These are phyloP conservation scores for Aureobasidium mangrovei DNA, from an alignment of 2,329 filamentous ascomycete species.

Conservation along the genomic window DNA sequence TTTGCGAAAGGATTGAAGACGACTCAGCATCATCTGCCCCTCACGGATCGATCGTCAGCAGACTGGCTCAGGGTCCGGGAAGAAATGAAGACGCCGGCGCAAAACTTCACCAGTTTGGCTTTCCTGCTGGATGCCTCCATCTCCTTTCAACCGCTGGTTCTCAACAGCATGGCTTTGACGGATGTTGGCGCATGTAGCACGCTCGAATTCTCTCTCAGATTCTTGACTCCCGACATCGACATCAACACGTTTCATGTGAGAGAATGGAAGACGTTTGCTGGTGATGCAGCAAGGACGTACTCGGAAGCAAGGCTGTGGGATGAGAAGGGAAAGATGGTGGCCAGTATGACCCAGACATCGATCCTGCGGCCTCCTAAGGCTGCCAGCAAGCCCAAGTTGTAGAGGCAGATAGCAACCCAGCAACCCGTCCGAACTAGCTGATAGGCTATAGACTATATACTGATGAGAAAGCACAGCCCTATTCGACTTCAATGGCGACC, in stretches of 20 bases:
- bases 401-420: too few relatives aligned
- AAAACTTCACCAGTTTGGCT: conserved; percentile 32
- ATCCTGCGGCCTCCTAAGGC: conserved; percentile 24
- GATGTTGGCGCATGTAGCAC: conserved; percentile 38
- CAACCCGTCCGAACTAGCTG: too few relatives aligned
- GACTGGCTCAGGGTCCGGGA: conserved; percentile 34
- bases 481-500: too few relatives aligned
- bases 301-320: conserved; percentile 40
- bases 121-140: conserved; percentile 40
- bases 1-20: conserved; percentile 28
- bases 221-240: conserved; percentile 34
- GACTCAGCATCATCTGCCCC: conserved; percentile 31
- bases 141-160: conserved; percentile 37
- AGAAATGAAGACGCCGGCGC: conserved; percentile 20
- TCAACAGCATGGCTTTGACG: conserved; percentile 36
- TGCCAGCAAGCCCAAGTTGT: background rate
- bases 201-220: conserved; percentile 43
- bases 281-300: conserved; percentile 36
- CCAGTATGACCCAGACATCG: conserved; percentile 42
- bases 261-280: conserved; percentile 34
- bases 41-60: conserved; percentile 32
- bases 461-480: too few relatives aligned
- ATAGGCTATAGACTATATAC: too few relatives aligned
- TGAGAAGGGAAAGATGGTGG: conserved; percentile 36
- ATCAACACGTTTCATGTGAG: conserved; percentile 37